Evolutionary conservation across 176 grass and related monocot genomes (phyloP), one percentile per base, ranked within the genome.

Genomic region (Dendrocalamus sinicus): DNA sequence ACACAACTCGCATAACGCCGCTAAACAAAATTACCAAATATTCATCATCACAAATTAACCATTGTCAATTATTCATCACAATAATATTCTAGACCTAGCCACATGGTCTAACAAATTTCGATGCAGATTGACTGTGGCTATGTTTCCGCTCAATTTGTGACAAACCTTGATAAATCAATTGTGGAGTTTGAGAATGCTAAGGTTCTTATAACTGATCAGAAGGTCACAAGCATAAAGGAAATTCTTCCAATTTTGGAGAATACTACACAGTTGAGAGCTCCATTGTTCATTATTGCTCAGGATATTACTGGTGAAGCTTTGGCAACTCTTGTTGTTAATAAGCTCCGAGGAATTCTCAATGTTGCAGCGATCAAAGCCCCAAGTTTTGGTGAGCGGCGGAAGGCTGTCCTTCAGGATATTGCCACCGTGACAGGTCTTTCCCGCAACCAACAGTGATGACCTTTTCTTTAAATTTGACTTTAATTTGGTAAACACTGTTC

Each of bases 291-390:
- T 73, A 88, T 90, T 63, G 90, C 90, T 28, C 90, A 95, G 85
- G 90, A 95, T 44, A 91, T 92, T 64, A 86, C 85, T 37, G 93
- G 90, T 55, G 90, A 90, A 89, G 90, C 88, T 80, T 84, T 95
- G 90, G 90, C 93, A 30, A 92, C 93, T 64, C 88, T 92, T 77
- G 93, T 92, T 84, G 93, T 95, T 70, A 95, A 95, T 70, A 92
- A 95, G 82, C 86, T 95, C 19, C 69, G 86, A 47, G 88, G 93
- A 80, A 90, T 92, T 75, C 80, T 95, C 26, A 90, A 92, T 68
- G 88, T 92, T 73, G 93, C 88, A n/a, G 90, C 90, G 0, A 92
- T 95, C 76, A 95, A 95, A 80, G 90, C 90, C 73, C 93, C 93
- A 81, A 91, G 90, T 76, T 92, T 95, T 58, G 93, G 85, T 88